Evolutionary conservation across 2,329 filamentous ascomycete genomes (phyloP), one percentile per base, ranked within the genome.

Genomic region (Penicillium sclerotiorum): DNA sequence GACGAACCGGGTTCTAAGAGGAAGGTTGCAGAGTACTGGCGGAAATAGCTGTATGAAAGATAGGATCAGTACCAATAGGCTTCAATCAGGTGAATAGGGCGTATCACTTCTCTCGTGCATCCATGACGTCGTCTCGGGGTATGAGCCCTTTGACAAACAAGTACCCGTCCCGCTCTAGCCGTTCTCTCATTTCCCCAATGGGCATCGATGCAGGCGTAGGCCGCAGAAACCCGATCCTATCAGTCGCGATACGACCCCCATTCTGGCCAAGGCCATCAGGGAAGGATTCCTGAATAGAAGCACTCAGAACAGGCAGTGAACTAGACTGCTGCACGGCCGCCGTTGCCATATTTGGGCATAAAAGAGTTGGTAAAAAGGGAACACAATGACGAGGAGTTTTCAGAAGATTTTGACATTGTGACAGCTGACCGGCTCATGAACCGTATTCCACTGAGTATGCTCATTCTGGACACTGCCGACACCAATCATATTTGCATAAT

Each of bases 131-230:
- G 39, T 70, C 67, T n/a, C 73, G 64, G 5, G 74, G 73, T 18
- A 77, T 56, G 6, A 77, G 47, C 5, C 66, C 64, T 43, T 76
- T 77, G 27, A 77, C 58, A 50, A 70, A 75, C 21, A 77, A 54
- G 53, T 76, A 77, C 21, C 73, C 73, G 43, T 76, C 73, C 12
- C 62, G 54, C 18, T 66, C 45, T 28, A 71, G 70, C 6, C 70
- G 70, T 30, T 61, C 58, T 21, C 71, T 67, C 55, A 77, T 67
- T 40, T 75, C 67, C 27, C 68, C 60, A 8, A 73, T 48, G 3
- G 73, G 67, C 17, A 72, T 32, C 8, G 38, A 40, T 9, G n/a
- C 4, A 13, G 42, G 23, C 4, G 56, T 50, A 2, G 50, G 48
- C 15, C 49, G 47, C 3, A 53, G 41, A 15, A 50, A 28, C 0